Base-by-base conservation (phyloP, 2,329 filamentous ascomycete genomes). In the Xylaria sp. region DNA sequence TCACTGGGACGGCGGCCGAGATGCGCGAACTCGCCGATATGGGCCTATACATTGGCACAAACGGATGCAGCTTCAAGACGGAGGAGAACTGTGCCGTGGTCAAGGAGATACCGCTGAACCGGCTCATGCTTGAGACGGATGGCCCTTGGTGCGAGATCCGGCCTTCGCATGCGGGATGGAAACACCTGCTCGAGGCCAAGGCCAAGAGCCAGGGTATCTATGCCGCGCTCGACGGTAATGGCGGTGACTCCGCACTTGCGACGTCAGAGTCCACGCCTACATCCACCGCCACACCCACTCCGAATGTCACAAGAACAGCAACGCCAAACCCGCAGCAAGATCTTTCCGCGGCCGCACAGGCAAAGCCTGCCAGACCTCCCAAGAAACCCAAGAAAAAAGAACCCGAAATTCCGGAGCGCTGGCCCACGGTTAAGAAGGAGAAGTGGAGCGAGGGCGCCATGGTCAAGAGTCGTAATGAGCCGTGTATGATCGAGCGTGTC, bases 101-200 rank as follows among this genome's bases (percentile, higher is more conserved):
- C 11, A 89, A 87, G 71, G 88, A 91, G 68, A 89, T 98, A 46
- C 92, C 90, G 11, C 83, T 99, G 11, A 89, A 94, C 65, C 83
- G 90, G 56, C 80, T 99, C 63, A 97, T 98, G 87, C 89, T 99
- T 57, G 96, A 99, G 85, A 99, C 96, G 0, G 96, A 99, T 78
- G 96, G 96, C 2, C 96, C 96, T 3, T 99, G 96, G 92, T 99
- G 96, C 77, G 96, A 99, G 80, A 95, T 99, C 67, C 86, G 96
- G 28, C 91, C 94, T 0, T 93, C 89, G 36, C 95, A 99, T 81
- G 94, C 94, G 36, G 93, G 93, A 2, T 92, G 91, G 75, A 91
- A 91, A 79, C 92, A 91, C 72, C 80, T 89, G 11, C 79, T 88
- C 4, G 82, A 84, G 69, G 80, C 80, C 65, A 70, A 72, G 44